Base-by-base conservation (phyloP, 192 early-diverging fungal genomes). In the Backusella australiensis region DNA sequence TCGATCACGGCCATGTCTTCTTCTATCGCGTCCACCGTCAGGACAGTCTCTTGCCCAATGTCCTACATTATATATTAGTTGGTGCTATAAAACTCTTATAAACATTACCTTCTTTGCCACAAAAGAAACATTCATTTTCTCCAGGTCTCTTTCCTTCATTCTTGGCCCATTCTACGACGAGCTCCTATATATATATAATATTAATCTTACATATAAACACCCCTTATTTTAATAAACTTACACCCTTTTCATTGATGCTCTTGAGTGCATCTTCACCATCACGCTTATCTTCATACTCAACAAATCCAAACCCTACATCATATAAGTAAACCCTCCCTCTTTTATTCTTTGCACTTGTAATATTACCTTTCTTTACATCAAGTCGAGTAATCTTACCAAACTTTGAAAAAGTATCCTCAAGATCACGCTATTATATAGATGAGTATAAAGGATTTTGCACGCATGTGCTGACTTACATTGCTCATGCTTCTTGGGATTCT, bases 81-180 rank as follows among this genome's bases (percentile, higher is more conserved):
- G 29, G 0, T 29, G 29, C 29, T 0, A 29, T 29, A 29, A 1
- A 29, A 29, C 29, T 0, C 29, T 29, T 29, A 1, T 29, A 29
- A 29, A 0, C 29, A 29, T 29, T 56, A 82, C 38, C 77, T 52
- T 74, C 59, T 44, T 29, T 67, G 8, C 35, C 42, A 79, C 83
- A 83, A 73, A 84, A 80, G 78, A 86, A 86, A 71, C 85, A 86
- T 59, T 84, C 85, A 69, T 86, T 84, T 26, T 84, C 85, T 32
- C 83, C 82, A 38, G 82, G 76, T 75, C 84, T 81, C 70, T 83
- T 84, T 38, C 85, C 87, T 35, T 83, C 84, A 67, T 88, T 88
- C 82, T 88, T 88, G 63, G 87, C 87, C 75, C 85, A 88, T 73
- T 88, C 87, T 44, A 88, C 87, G 35, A 88, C 83, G 66, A 87